Base-by-base conservation (phyloP, 2,329 filamentous ascomycete species). In the Xylaria sp. region DNA sequence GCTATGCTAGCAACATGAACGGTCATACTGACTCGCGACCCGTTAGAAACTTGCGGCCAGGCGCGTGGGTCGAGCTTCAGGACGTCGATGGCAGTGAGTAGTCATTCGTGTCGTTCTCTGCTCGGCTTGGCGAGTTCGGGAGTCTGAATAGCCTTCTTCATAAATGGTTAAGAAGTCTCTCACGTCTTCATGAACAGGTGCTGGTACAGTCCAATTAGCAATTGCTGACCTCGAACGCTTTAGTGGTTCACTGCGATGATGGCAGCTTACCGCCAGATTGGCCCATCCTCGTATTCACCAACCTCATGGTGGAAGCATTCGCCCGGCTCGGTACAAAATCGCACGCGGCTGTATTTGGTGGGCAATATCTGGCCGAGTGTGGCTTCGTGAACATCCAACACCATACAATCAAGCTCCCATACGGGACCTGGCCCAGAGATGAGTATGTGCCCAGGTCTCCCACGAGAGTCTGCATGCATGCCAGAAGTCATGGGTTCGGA, bases 61-160 rank as follows among this genome's bases (percentile, higher is more conserved):
- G 84, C 12, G 84, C 79, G 0, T 85, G 82, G 81, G 74, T 84
- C 9, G 84, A 85, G 64, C 75, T 85, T 0, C 83, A 85, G 65
- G 84, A 85, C 20, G 80, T 83, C 10, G 81, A 84, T 32, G 82
- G 81, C 50, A 76, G 52, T 55, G 15, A 55, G 52, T 55, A 20
- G n/a, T 55, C 2, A 20, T 34, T 18, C 13, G 10, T n/a, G 9
- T 20, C 18, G 23, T 34, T 10, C 15, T 1, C 13, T 54, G 15
- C 52, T 55, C 10, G 15, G n/a, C 9, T 10, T 34, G 5, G 50
- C 50, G 25, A 34, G 5, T 15, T 15, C 34, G 18, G 1, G 13
- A 10, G 15, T n/a, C 25, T 18, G 5, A 54, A n/a, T 12, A 23
- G 12, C 32, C 12, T 9, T 28, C 10, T 32, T 12, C 50, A 18